Base-by-base conservation (phyloP, 768 basidiomycete genomes). In the Lactifluus rugatus region DNA sequence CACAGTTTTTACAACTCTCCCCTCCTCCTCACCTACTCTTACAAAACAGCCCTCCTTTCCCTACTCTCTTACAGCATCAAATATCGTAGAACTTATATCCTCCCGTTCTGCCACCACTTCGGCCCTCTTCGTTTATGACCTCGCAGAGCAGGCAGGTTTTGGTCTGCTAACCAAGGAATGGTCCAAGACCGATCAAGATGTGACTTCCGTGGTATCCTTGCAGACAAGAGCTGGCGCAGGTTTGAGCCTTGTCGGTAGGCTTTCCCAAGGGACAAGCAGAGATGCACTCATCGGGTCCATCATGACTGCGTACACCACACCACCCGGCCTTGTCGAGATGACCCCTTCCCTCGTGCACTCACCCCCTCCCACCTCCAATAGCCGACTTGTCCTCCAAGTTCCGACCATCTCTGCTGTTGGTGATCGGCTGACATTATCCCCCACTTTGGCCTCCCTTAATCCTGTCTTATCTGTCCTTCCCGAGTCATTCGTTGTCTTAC, bases 161-260 rank as follows among this genome's bases (percentile, higher is more conserved):
- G 90, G 90, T 19, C 75, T 78, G 0, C 72, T 84, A 57, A 84
- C 88, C 32, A 86, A 83, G 66, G 75, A 79, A 50, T 87, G 85
- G 84, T 71, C 79, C 2, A 69, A 76, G 17, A 66, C 75, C 3
- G 67, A 65, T 37, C 62, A 69, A 34, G 68, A 71, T 17, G 73
- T 79, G 1, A 78, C 82, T 0, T 74, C 80, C 17, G 81, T 88
- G 5, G 76, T 87, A 44, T 73, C 81, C 52, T 74, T 91, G 62
- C 91, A 95, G 73, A 91, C 89, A 23, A 77, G 93, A 58, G 78
- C 85, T 5, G 93, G 93, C 48, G 91, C 93, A 17, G 93, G 93
- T 9, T 71, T 92, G 57, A 79, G 80, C 65, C 75, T 94, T 63
- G 78, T 89, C 54, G 89, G 93, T 36, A 75, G 90, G 51, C 73